Evolutionary conservation across 2,329 filamentous ascomycete species (phyloP).

Genomic region (Cladophialophora chaetospira): DNA sequence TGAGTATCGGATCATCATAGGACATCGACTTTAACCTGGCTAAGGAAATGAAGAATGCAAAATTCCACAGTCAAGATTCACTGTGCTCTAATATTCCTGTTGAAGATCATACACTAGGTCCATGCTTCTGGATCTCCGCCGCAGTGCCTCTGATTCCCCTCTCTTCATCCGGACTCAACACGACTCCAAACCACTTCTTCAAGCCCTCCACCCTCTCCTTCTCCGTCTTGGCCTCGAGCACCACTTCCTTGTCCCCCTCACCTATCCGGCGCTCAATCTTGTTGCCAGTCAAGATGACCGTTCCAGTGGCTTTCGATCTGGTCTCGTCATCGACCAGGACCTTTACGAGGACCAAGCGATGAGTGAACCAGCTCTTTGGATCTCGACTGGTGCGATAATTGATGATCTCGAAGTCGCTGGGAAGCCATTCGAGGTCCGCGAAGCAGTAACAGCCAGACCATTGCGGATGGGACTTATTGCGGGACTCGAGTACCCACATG

Average conservation of each 20-base stretch:
- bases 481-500: conserved; percentile 24
- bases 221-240: conserved; percentile 54
- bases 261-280: conserved; percentile 39
- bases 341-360: conserved; percentile 55
- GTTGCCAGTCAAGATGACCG: conserved; percentile 55
- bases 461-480: conserved; percentile 14
- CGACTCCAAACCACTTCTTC: conserved; percentile 56
- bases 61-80: too few species aligned
- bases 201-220: conserved; percentile 56
- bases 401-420: conserved; percentile 62
- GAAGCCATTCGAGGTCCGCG: conserved; percentile 64
- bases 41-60: too few species aligned
- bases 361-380: conserved; percentile 56
- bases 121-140: conserved; percentile 48
- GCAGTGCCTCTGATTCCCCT: conserved; percentile 53
- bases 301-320: conserved; percentile 52
- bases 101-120: not conserved
- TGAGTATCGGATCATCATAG: too few species aligned
- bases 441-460: conserved; percentile 69
- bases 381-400: conserved; percentile 59
- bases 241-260: conserved; percentile 43
- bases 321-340: conserved; percentile 56
- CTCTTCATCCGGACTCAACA: conserved; percentile 54
- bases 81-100: too few species aligned
- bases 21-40: too few species aligned